A percentile compares a stretch with the other conserved stretches of the same genome.
phyloP scores from a whole-genome alignment of 2,329 filamentous ascomycete genomes.

The Huntiella bhutanensis region DNA sequence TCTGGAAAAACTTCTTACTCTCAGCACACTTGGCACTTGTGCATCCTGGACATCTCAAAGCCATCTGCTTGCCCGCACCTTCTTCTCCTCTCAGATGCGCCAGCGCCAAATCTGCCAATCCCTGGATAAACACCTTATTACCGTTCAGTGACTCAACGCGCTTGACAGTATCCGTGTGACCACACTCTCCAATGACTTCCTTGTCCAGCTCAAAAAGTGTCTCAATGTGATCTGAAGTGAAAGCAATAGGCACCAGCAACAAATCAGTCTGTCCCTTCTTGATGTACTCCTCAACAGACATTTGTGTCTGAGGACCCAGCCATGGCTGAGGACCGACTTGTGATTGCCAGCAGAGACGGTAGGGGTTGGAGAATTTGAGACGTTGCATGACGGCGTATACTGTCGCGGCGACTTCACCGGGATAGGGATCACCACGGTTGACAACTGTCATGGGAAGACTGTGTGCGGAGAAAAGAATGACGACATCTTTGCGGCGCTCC shows the following conservation, averaged over 20 bases:
- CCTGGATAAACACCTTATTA: slow-evolving; percentile 74
- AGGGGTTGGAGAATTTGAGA: slow-evolving; percentile 72
- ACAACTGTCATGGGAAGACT: slow-evolving; percentile 94
- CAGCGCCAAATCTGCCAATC: slow-evolving; percentile 72
- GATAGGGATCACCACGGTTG: slow-evolving; percentile 88
- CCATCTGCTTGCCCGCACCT: slow-evolving; percentile 66
- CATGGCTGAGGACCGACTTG: slow-evolving; percentile 91
- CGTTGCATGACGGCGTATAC: slow-evolving; percentile 94
- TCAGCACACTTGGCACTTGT: slow-evolving; percentile 74
- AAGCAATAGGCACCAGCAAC: slow-evolving; percentile 83
- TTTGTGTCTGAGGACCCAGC: slow-evolving; percentile 83
- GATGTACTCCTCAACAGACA: slow-evolving; percentile 75
- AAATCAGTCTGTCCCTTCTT: slow-evolving; percentile 83
- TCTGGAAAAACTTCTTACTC: slow-evolving; percentile 47
- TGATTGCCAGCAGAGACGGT: slow-evolving; percentile 92
- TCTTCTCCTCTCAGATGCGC: slow-evolving; percentile 51
- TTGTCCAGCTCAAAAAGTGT: slow-evolving; percentile 86
- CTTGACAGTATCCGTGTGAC: slow-evolving; percentile 63
- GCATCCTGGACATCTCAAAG: slow-evolving; percentile 79
- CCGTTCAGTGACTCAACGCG: slow-evolving; percentile 84
- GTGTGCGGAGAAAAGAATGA: slow-evolving; percentile 86
- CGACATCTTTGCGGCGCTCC: slow-evolving; percentile 59
- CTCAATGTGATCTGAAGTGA: slow-evolving; percentile 98
- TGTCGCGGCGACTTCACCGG: slow-evolving; percentile 84
- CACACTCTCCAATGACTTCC: slow-evolving; percentile 81